Percentiles rank a stretch among this genome's conserved stretches.
These are phyloP conservation scores for Stevia rebaudiana DNA, from an alignment of 140 eudicot genomes.

Conservation along the genomic window DNA sequence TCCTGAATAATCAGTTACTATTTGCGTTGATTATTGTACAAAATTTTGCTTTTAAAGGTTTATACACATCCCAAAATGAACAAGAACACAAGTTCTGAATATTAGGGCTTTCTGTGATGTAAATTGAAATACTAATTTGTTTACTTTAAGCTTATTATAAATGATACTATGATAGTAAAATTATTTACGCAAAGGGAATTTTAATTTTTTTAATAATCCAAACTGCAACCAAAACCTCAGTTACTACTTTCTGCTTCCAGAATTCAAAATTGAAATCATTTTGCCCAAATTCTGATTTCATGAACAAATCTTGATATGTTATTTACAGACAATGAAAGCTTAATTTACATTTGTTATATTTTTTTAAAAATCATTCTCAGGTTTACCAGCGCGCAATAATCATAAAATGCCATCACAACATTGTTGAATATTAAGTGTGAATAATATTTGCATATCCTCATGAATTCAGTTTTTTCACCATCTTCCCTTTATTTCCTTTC, in stretches of 20 bases:
- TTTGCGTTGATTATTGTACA: not conserved
- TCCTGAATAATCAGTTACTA: not conserved
- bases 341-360: not conserved
- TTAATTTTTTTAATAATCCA: too few species aligned
- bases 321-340: not conserved
- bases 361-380: not conserved
- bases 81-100: not conserved
- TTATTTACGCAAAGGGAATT: too few species aligned
- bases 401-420: constrained; percentile 9
- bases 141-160: constrained; percentile 5
- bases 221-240: too few species aligned
- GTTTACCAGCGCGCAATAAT: not conserved
- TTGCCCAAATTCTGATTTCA: constrained; percentile 9
- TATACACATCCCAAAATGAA: not conserved
- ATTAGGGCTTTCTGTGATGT: constrained; percentile 16
- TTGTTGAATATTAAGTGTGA: constrained; percentile 5
- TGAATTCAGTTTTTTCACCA: constrained; percentile 40
- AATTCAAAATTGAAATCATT: constrained; percentile 4
- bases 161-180: too few species aligned
- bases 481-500: constrained; percentile 37
- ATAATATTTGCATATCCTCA: constrained; percentile 6
- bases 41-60: not conserved
- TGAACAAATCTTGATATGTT: not conserved
- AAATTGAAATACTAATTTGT: not conserved
- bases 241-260: not conserved